Evolutionary conservation across 352 stramenopile species (phyloP).

Genomic region (Phytopythium delawarense): DNA sequence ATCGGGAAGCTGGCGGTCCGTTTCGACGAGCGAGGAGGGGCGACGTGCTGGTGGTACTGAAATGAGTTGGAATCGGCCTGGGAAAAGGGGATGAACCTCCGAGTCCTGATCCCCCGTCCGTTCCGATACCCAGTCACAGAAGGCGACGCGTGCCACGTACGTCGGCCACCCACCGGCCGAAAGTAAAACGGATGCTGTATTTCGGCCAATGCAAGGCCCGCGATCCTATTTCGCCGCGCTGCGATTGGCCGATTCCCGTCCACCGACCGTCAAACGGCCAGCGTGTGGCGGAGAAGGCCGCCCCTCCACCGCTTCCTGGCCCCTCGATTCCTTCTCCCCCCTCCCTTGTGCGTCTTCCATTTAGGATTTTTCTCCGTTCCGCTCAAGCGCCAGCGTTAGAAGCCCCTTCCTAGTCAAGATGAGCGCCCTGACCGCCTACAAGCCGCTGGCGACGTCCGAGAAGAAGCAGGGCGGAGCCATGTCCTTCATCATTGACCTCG

Average conservation of each 20-base stretch:
- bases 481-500: conserved; percentile 81
- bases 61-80: not conserved
- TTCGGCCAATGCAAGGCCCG: conserved; percentile 30
- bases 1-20: not conserved
- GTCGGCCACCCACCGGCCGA: not conserved
- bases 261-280: conserved; percentile 27
- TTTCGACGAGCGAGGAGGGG: not conserved
- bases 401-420: conserved; percentile 41
- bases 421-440: conserved; percentile 73
- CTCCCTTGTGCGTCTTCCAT: conserved; percentile 24
- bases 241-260: conserved; percentile 22
- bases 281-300: conserved; percentile 51
- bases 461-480: conserved; percentile 43
- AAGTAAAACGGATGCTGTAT: conserved; percentile 8
- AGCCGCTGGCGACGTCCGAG: conserved; percentile 76
- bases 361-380: conserved; percentile 84
- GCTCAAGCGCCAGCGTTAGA: conserved; percentile 49
- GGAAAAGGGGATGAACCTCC: not conserved
- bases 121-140: not conserved
- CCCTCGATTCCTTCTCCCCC: conserved; percentile 5
- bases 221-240: not conserved
- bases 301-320: conserved; percentile 2
- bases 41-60: not conserved
- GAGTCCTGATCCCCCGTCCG: not conserved
- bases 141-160: not conserved